phyloP scores from a whole-genome alignment of 2,329 filamentous ascomycete species.

The Ophiocordyceps unilateralis region DNA sequence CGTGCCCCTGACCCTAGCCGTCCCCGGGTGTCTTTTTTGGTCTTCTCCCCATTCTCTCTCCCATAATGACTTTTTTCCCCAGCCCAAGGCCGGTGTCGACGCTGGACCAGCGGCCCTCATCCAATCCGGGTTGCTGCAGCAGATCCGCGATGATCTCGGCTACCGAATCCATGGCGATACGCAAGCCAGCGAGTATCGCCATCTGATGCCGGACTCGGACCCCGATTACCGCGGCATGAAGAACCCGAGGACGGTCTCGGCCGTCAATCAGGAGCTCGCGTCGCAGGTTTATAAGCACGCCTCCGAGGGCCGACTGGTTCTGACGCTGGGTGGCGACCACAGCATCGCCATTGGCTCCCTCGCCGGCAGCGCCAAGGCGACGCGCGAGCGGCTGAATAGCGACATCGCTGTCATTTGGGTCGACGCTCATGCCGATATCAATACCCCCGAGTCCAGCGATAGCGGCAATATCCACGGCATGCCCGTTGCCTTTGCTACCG shows the following conservation, averaged over 20 bases:
- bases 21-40: not conserved
- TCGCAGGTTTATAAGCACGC: slow-evolving; percentile 81
- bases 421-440: slow-evolving; percentile 95
- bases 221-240: slow-evolving; percentile 85
- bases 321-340: slow-evolving; percentile 93
- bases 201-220: slow-evolving; percentile 54
- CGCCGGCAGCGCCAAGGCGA: slow-evolving; percentile 70
- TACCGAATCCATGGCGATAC: slow-evolving; percentile 79
- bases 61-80: slow-evolving; percentile 2
- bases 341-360: slow-evolving; percentile 91
- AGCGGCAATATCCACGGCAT: slow-evolving; percentile 97
- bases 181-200: slow-evolving; percentile 64
- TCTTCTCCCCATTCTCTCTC: not conserved
- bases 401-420: slow-evolving; percentile 98
- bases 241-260: slow-evolving; percentile 71
- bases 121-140: slow-evolving; percentile 66
- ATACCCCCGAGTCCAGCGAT: slow-evolving; percentile 76
- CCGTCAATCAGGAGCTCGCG: slow-evolving; percentile 65
- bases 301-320: slow-evolving; percentile 63
- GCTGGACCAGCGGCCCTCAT: slow-evolving; percentile 80
- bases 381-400: slow-evolving; percentile 60
- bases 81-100: slow-evolving; percentile 87
- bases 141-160: slow-evolving; percentile 70
- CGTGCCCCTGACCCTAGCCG: not conserved
- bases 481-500: slow-evolving; percentile 84